Evolutionary conservation across 345 rosid species (phyloP), one percentile per base, ranked within the genome.

Genomic region (Salix udensis): DNA sequence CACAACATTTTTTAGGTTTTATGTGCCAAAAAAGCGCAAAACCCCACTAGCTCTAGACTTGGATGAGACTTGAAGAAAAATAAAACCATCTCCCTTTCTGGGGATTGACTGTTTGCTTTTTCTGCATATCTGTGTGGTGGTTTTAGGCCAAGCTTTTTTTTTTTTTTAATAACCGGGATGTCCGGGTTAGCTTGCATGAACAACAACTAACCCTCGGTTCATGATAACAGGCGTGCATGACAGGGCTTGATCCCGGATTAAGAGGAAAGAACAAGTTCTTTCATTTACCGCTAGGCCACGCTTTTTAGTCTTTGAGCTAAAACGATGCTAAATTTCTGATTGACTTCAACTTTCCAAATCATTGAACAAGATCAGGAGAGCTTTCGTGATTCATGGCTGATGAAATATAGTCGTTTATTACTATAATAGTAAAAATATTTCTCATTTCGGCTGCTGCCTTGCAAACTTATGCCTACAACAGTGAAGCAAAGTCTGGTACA

Each of bases 131-230:
- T 40, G 70, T 9, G 26, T 14, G 13, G n/a, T 9, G 37, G 23
- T 5, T 36, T 36, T 36, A 36, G 37, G 37, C 46, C 14, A 40
- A 40, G 44, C 12, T 9, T 0, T 34, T 34, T 34, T 34, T 31
- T 31, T 4, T 31, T 31, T 3, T 31, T 3, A 3, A 31, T 34
- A 34, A 34, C 6, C 6, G 6, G 5, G 36, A 0, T 31, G 34
- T 31, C 0, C 34, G 34, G 5, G 34, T 0, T 0, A 31, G 5
- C 5, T 0, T 31, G 34, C 0, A 4, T 4, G 5, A 0, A 31
- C 5, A 5, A 31, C 34, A 31, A 31, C 34, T 31, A 4, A 31
- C 3, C 4, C 4, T 3, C 34, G 34, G 28, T 26, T 1, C 28
- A 26, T 1, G 1, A 1, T 26, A 1, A 26, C 1, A 26, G 28